Evolutionary conservation across 352 stramenopile genomes (phyloP), one percentile per base, ranked within the genome.

Genomic region (Phytophthora sp.): DNA sequence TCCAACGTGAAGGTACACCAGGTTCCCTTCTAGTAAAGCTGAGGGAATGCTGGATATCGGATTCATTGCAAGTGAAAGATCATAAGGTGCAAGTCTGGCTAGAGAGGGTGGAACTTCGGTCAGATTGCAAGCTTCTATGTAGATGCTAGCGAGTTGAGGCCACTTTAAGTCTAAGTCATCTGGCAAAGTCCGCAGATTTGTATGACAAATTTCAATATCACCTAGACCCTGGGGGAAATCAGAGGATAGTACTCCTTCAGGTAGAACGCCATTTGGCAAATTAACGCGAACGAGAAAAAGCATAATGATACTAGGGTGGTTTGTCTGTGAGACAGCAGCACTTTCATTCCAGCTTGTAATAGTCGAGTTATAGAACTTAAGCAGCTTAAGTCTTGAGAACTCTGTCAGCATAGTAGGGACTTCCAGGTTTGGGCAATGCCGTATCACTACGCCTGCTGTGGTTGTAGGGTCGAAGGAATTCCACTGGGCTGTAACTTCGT

Each of bases 281-380:
- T 37, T 66, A 0, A 72, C 61, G 0, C 60, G 69, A 27, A 72
- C 52, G 9, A 78, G 45, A 30, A 70, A 70, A 1, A 70, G 5
- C 61, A 64, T 65, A 5, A 69, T 58, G 5, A 79, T 13, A 12
- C 62, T 67, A 7, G 72, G 60, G 23, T 84, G 66, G 24, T 66
- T 27, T 0, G 35, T 39, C 5, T 67, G 23, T 0, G 62, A 69
- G 13, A 84, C 28, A 8, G 66, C 69, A 4, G 73, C 72, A 17
- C 53, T 62, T 6, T 55, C 34, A 0, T 43, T 34, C 69, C 73
- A 83, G 5, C 30, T 45, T 0, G n/a, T 23, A 7, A 87, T 63
- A 6, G 70, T 82, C 3, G 72, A 72, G 38, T 83, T 84, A 54
- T 78, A 83, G 18, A 81, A 54, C 39, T 82, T 80, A 1, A 83